These are phyloP conservation scores for Herpetomonas muscarum DNA, from an alignment of 208 protist genomes.

Conservation along the genomic window DNA sequence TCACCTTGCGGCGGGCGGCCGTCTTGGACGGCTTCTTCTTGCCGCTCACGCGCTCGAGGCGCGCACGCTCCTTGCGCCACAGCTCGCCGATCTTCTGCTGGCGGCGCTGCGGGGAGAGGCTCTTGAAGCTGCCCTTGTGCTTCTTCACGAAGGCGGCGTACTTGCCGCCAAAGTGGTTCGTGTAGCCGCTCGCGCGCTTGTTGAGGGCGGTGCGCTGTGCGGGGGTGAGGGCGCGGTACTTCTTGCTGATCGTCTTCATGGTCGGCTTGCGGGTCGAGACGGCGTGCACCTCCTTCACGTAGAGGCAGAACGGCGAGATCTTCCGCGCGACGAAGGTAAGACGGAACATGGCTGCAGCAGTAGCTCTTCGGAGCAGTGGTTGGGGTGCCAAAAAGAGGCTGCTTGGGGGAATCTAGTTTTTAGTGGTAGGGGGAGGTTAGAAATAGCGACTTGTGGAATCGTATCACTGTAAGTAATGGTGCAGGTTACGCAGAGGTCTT, in stretches of 20 bases:
- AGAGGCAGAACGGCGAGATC: constrained; percentile 56
- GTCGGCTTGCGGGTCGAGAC: constrained; percentile 10
- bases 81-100: constrained; percentile 57
- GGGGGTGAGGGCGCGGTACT: constrained; percentile 46
- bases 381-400: too few species aligned
- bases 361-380: background rate
- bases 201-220: constrained; percentile 30
- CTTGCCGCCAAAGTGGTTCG: constrained; percentile 49
- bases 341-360: constrained; percentile 31
- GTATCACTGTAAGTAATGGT: too few species aligned
- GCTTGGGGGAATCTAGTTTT: too few species aligned
- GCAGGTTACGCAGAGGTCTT: too few species aligned
- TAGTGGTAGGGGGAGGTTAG: too few species aligned
- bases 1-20: constrained; percentile 11
- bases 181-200: constrained; percentile 29
- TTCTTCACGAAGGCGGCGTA: constrained; percentile 67
- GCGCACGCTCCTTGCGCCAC: constrained; percentile 47
- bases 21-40: constrained; percentile 2
- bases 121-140: constrained; percentile 35
- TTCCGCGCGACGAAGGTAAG: constrained; percentile 24
- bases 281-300: constrained; percentile 39
- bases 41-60: constrained; percentile 16
- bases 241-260: constrained; percentile 12
- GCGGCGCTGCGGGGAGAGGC: constrained; percentile 43
- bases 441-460: too few species aligned